phyloP scores from a whole-genome alignment of 345 rosid species.

The Anacardium occidentale region DNA sequence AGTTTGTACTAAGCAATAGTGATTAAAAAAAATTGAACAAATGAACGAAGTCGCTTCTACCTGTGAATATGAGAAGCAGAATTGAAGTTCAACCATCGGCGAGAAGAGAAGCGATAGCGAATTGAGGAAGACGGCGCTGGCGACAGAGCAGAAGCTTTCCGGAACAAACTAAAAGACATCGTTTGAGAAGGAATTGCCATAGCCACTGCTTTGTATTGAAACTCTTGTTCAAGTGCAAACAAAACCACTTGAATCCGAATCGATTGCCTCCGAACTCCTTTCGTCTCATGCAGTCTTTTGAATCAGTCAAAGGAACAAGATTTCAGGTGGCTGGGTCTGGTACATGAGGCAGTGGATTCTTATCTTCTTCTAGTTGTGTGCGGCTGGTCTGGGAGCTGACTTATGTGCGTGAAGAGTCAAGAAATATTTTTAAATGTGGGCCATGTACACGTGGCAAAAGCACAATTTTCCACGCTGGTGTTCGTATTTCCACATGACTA shows the following conservation, averaged over 20 bases:
- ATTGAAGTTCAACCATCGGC: slow-evolving; percentile 53
- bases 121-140: slow-evolving; percentile 42
- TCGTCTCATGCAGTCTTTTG: slow-evolving; percentile 61
- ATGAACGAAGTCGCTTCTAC: slow-evolving; percentile 17
- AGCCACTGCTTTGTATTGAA: slow-evolving; percentile 23
- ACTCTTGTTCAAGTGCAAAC: slow-evolving; percentile 29
- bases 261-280: slow-evolving; percentile 25
- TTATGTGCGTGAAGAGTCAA: neutral
- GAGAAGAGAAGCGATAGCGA: slow-evolving; percentile 61
- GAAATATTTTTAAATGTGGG: neutral
- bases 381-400: neutral
- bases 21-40: neutral
- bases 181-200: slow-evolving; percentile 39
- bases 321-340: neutral
- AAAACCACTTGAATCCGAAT: slow-evolving; percentile 36
- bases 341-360: neutral
- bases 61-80: slow-evolving; percentile 28
- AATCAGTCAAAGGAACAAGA: neutral
- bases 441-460: neutral
- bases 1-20: neutral
- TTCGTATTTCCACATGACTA: slow-evolving; percentile 25
- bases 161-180: slow-evolving; percentile 32
- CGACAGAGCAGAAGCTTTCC: slow-evolving; percentile 33
- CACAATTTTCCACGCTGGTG: slow-evolving; percentile 21
- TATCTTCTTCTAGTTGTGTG: neutral